phyloP scores from a whole-genome alignment of 2,329 filamentous ascomycete genomes.

The Hymenoscyphus infarciens region DNA sequence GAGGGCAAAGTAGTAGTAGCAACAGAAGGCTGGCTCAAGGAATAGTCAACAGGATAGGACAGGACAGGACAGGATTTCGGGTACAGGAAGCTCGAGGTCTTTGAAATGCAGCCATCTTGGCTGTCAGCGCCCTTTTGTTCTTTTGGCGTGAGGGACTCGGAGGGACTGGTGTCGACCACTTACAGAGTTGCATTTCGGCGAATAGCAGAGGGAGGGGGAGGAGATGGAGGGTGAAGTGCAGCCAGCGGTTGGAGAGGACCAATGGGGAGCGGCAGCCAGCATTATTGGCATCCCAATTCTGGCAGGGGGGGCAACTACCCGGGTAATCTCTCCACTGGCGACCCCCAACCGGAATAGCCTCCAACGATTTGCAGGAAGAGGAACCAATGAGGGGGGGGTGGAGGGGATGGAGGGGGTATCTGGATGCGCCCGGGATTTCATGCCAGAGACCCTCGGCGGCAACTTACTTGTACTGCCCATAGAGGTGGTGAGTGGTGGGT shows the following conservation, averaged over 20 bases:
- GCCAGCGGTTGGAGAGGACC: constrained; percentile 9
- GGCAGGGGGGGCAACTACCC: constrained; percentile 3
- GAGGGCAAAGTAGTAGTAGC: background rate
- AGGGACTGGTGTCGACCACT: background rate
- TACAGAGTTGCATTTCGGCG: background rate
- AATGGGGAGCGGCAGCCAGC: background rate
- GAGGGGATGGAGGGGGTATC: background rate
- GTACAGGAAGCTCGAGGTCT: background rate
- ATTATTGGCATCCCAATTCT: background rate
- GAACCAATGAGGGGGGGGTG: background rate
- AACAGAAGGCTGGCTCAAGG: background rate
- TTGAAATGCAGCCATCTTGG: constrained; percentile 14
- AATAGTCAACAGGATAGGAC: background rate
- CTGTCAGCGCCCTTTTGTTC: constrained; percentile 14
- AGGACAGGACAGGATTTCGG: background rate
- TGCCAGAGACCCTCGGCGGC: background rate
- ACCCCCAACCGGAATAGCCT: constrained; percentile 9
- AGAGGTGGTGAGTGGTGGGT: background rate
- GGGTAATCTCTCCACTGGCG: background rate
- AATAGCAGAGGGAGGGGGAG: constrained; percentile 1
- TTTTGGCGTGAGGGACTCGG: background rate
- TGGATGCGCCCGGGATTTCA: constrained; percentile 4
- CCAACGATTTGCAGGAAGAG: background rate
- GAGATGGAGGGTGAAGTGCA: constrained; percentile 3
- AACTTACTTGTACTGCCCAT: background rate